These are phyloP conservation scores for Helotiales sp. DNA, from an alignment of 2,329 filamentous ascomycete genomes.

Conservation along the genomic window DNA sequence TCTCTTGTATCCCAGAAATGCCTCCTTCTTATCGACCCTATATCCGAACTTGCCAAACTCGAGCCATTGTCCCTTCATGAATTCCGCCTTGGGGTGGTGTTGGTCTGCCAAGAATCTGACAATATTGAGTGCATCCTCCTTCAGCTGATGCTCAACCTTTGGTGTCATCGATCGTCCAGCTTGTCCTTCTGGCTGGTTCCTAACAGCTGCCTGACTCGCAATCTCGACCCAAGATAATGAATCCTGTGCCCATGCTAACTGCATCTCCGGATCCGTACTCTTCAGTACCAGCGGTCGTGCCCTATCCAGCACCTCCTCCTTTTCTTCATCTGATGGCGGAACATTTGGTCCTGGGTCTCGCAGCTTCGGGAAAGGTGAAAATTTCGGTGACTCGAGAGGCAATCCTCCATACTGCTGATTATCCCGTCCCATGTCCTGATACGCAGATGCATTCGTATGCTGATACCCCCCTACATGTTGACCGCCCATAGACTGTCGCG, in stretches of 20 bases:
- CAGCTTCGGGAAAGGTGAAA: slow-evolving; percentile 89
- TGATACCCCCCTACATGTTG: slow-evolving; percentile 35
- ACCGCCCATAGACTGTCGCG: slow-evolving; percentile 14
- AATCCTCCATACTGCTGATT: slow-evolving; percentile 10
- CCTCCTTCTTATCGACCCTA: slow-evolving; percentile 90
- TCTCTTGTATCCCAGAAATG: slow-evolving; percentile 80
- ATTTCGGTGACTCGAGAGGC: slow-evolving; percentile 59
- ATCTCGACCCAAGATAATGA: slow-evolving; percentile 87
- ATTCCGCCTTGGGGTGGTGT: slow-evolving; percentile 88
- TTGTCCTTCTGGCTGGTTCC: slow-evolving; percentile 39
- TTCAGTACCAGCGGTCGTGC: slow-evolving; percentile 82
- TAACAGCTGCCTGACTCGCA: slow-evolving; percentile 68
- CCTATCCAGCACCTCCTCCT: slow-evolving; percentile 85
- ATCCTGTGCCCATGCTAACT: slow-evolving; percentile 95
- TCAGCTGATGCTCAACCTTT: slow-evolving; percentile 83
- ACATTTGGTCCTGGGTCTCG: slow-evolving; percentile 79
- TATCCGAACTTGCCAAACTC: slow-evolving; percentile 97
- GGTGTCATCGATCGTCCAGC: slow-evolving; percentile 73
- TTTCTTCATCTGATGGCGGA: slow-evolving; percentile 90
- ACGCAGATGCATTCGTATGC: slow-evolving; percentile 35
- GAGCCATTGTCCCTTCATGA: slow-evolving; percentile 93
- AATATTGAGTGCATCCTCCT: slow-evolving; percentile 87
- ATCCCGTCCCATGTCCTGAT: slow-evolving; percentile 33
- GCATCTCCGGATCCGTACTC: slow-evolving; percentile 93
- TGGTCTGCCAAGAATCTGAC: slow-evolving; percentile 88